Conservation (phyloP, 352 stramenopile species). For the Globisporangium alternatum region DNA sequence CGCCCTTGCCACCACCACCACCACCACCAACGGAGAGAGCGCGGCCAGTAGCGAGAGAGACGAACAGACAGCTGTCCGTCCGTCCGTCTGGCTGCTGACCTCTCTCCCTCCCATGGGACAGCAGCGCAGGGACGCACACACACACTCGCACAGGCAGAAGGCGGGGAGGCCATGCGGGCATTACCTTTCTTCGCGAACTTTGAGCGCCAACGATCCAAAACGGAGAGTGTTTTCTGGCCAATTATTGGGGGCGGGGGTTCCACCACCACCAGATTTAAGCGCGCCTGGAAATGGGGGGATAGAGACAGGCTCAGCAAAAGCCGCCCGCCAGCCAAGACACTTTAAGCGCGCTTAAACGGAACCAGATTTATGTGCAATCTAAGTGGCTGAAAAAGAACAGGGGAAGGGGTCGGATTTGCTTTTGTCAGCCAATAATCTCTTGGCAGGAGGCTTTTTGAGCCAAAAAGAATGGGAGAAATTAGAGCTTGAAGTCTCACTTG, state of each 20-base stretch:
- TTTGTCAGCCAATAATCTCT: background rate
- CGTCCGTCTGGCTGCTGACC: background rate
- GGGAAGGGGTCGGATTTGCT: background rate
- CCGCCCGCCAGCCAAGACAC: background rate
- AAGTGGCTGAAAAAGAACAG: background rate
- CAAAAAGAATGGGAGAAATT: background rate
- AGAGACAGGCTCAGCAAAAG: slow-evolving; percentile 8
- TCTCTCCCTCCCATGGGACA: background rate
- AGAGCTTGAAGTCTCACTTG: background rate
- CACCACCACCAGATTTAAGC: slow-evolving; percentile 19
- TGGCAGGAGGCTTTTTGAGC: background rate
- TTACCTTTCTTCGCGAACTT: slow-evolving; percentile 26
- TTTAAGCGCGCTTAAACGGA: slow-evolving; percentile 6
- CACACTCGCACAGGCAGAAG: slow-evolving; percentile 1
- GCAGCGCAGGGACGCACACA: background rate
- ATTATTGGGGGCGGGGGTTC: slow-evolving; percentile 17
- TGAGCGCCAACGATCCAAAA: slow-evolving; percentile 40
- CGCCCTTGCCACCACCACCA: slow-evolving; percentile 11
- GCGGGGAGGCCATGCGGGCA: background rate
- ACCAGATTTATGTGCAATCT: background rate
- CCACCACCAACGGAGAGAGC: background rate
- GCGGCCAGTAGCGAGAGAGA: background rate
- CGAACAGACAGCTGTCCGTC: background rate
- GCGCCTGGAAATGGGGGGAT: slow-evolving; percentile 2
- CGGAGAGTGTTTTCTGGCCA: slow-evolving; percentile 33